Percentiles rank a stretch among this genome's conserved stretches.
Conservation (phyloP, 148 eudicot genomes). For the Salicornia ramosissima region DNA sequence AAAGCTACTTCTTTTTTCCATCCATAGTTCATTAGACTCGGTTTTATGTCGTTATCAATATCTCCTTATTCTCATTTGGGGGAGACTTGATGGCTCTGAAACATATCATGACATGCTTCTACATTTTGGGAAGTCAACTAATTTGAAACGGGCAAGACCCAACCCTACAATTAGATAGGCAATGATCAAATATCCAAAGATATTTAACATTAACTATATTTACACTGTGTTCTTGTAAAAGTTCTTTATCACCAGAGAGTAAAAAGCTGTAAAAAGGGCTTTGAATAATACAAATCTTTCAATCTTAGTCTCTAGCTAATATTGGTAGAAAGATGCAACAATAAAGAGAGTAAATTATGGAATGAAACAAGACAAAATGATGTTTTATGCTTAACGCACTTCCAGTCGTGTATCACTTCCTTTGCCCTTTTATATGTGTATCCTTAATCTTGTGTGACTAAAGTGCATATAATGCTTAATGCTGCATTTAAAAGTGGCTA, state of each 20-base stretch:
- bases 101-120: not conserved
- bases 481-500: not conserved
- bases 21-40: not conserved
- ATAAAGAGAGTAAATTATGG: too few relatives aligned
- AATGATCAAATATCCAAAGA: not conserved
- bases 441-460: not conserved
- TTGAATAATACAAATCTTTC: not conserved
- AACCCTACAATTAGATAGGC: not conserved
- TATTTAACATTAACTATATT: not conserved
- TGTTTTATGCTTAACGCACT: not conserved
- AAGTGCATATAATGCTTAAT: not conserved
- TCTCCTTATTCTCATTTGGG: not conserved
- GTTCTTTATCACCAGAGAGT: not conserved
- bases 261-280: not conserved
- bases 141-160: not conserved
- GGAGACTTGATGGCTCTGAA: not conserved
- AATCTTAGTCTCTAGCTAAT: not conserved
- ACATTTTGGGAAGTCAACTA: not conserved
- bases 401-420: not conserved
- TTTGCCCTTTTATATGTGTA: not conserved
- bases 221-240: not conserved
- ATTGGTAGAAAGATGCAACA: not conserved
- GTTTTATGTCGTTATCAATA: not conserved
- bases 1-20: not conserved
- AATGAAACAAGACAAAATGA: not conserved